These are phyloP conservation scores for Diaporthe sp. DNA, from an alignment of 2,329 filamentous ascomycete species.

Conservation along the genomic window DNA sequence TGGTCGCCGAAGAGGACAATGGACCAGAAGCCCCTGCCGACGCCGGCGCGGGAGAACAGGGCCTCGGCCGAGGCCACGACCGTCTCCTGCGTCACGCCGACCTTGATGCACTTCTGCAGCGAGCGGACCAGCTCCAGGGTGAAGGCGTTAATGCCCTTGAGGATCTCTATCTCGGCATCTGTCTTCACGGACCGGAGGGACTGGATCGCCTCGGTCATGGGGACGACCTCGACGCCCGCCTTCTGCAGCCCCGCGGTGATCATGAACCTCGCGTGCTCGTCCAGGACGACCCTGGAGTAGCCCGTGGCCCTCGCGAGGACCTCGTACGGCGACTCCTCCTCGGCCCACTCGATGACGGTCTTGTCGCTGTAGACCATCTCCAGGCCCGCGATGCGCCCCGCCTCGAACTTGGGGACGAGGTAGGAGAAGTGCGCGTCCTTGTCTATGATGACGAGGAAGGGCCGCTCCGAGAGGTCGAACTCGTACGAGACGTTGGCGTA, in stretches of 20 bases:
- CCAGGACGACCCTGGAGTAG: conserved; percentile 48
- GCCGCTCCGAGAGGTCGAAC: conserved; percentile 48
- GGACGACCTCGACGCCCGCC: conserved; percentile 47
- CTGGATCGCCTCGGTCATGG: conserved; percentile 48
- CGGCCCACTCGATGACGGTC: conserved; percentile 48
- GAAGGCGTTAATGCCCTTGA: conserved; percentile 48
- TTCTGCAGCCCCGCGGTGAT: conserved; percentile 48
- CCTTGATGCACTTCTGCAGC: conserved; percentile 46
- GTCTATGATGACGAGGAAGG: conserved; percentile 47
- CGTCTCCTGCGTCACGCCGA: conserved; percentile 48
- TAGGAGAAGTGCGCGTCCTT: conserved; percentile 47
- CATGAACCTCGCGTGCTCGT: conserved; percentile 50
- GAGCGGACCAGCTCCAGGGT: conserved; percentile 48
- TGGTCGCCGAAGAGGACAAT: conserved; percentile 50
- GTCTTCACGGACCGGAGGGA: conserved; percentile 49
- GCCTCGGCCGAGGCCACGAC: conserved; percentile 43
- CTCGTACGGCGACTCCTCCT: conserved; percentile 48
- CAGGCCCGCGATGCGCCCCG: conserved; percentile 48
- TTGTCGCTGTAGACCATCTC: conserved; percentile 48
- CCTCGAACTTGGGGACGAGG: conserved; percentile 49
- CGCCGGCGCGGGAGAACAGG: conserved; percentile 47
- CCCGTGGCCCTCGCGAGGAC: conserved; percentile 44
- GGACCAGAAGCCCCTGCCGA: conserved; percentile 48
- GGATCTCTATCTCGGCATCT: conserved; percentile 47
- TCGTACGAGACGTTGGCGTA: conserved; percentile 46